phyloP scores from a whole-genome alignment of 139 green algal species.

The Zygnema cylindricum region DNA sequence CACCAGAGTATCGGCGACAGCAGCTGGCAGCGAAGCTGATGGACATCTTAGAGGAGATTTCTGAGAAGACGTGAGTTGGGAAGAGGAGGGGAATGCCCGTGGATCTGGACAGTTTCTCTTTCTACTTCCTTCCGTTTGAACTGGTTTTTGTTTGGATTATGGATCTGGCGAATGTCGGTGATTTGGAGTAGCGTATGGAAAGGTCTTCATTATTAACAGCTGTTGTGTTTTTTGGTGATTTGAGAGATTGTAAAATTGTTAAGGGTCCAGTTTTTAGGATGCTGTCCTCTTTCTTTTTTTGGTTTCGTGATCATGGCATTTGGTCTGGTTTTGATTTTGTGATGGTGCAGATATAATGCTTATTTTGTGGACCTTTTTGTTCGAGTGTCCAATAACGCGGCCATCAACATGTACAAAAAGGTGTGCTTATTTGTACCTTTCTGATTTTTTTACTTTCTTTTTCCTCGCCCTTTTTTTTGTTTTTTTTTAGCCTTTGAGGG shows the following conservation, averaged over 20 bases:
- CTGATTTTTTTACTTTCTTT: neutral
- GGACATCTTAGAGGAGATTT: constrained; percentile 84
- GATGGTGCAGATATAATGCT: constrained; percentile 47
- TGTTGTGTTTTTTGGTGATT: neutral
- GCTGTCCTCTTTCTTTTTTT: no score
- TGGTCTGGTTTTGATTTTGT: constrained; percentile 84
- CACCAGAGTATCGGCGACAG: constrained; percentile 66
- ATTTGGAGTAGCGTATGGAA: no score
- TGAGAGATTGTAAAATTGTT: neutral
- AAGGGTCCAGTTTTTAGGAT: no score
- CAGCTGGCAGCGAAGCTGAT: constrained; percentile 92
- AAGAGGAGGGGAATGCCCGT: neutral
- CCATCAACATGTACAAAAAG: constrained; percentile 92
- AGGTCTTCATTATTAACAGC: no score
- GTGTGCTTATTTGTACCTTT: constrained; percentile 68
- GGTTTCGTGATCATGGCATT: no score
- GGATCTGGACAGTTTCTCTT: neutral
- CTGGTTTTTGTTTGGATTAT: no score
- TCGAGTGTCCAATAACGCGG: constrained; percentile 84
- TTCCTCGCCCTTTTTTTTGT: neutral
- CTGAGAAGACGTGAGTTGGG: constrained; percentile 58
- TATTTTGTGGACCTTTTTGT: constrained; percentile 99
- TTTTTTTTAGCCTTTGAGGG: neutral
- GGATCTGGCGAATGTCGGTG: neutral
- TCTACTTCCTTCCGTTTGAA: neutral